Evolutionary conservation across 2,329 filamentous ascomycete genomes (phyloP).

Genomic region (Aspergillus persii): DNA sequence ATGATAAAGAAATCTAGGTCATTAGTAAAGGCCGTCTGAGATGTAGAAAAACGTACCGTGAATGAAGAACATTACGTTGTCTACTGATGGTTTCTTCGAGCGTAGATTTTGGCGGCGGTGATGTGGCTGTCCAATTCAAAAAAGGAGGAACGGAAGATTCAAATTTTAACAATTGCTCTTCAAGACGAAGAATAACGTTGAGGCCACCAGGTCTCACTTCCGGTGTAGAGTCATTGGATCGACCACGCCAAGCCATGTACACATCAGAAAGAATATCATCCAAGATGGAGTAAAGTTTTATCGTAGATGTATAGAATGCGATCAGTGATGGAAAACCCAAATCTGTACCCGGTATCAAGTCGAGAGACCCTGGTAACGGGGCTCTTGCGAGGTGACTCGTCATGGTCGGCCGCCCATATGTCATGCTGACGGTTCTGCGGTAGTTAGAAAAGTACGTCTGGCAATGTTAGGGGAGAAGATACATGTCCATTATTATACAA

Average conservation of each 20-base stretch:
- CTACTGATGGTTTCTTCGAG: slow-evolving; percentile 16
- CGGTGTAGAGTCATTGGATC: slow-evolving; percentile 10
- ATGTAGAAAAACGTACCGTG: slow-evolving; percentile 18
- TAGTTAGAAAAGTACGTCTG: too few relatives aligned
- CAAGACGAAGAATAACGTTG: slow-evolving; percentile 29
- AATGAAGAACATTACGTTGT: slow-evolving; percentile 31
- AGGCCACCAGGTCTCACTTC: slow-evolving; percentile 17
- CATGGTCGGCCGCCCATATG: slow-evolving; percentile 36
- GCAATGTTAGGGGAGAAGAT: slow-evolving; percentile 1
- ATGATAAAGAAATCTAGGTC: slow-evolving; percentile 31
- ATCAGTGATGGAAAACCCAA: slow-evolving; percentile 18
- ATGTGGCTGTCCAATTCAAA: slow-evolving; percentile 22
- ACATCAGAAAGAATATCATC: slow-evolving; percentile 35
- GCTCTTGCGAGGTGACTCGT: slow-evolving; percentile 27
- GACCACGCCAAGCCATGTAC: slow-evolving; percentile 31
- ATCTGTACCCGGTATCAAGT: slow-evolving; percentile 1
- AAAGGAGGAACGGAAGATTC: slow-evolving; percentile 22
- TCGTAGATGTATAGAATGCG: slow-evolving; percentile 27
- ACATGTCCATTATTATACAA: slow-evolving; percentile 42
- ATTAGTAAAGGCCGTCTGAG: not conserved
- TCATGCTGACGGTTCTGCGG: slow-evolving; percentile 34
- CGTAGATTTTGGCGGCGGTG: not conserved
- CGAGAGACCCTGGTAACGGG: slow-evolving; percentile 19
- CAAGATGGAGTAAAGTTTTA: slow-evolving; percentile 30
- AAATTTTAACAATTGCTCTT: slow-evolving; percentile 24